Base-by-base conservation (phyloP, 768 basidiomycete species). In the Tylopilus balloui region DNA sequence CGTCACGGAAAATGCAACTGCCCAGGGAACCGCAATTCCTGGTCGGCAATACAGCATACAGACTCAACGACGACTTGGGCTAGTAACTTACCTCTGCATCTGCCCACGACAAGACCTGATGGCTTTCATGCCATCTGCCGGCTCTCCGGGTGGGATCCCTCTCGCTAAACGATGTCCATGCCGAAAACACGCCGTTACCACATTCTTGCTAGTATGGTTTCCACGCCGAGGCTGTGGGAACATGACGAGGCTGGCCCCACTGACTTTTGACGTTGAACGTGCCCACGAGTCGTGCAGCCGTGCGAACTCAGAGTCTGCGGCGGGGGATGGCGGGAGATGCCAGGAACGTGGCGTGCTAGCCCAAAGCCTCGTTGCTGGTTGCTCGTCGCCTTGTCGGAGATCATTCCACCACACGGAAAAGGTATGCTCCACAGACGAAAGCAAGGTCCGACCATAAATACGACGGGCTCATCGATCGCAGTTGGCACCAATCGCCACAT, bases 401-500 rank as follows among this genome's bases (percentile, higher is more conserved):
- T 48, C 20, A 51, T 45, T 42, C 47, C 42, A 51, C 39, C 48
- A 34, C 50, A 49, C 44, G 57, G 43, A 61, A 50, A 51, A 35
- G 37, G 59, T 47, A 43, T 42, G 60, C 32, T 46, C 42, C 35
- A 45, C 46, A 25, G 37, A 24, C 29, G 23, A 40, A 6, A 31
- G n/a, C 39, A 48, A 54, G 29, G 42, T 36, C 35, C 42, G 11
- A 21, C 19, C 60, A 61, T 66, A 65, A 64, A 65, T 63, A 43
- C 34, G 36, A 59, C 45, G 49, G 46, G 50, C 37, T 31, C 42
- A 24, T 29, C 45, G 29, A 39, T 39, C 19, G 24, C 29, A 39
- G 17, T 27, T 15, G 39, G 20, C 20, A 41, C 41, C 20, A 27
- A 60, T 47, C 49, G 38, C 50, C 42, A 43, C 54, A 47, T 47